Percentiles rank a stretch among this genome's conserved stretches.
Evolutionary conservation across 495 filamentous ascomycete genomes (phyloP).

Genomic region (Daldinia loculata): DNA sequence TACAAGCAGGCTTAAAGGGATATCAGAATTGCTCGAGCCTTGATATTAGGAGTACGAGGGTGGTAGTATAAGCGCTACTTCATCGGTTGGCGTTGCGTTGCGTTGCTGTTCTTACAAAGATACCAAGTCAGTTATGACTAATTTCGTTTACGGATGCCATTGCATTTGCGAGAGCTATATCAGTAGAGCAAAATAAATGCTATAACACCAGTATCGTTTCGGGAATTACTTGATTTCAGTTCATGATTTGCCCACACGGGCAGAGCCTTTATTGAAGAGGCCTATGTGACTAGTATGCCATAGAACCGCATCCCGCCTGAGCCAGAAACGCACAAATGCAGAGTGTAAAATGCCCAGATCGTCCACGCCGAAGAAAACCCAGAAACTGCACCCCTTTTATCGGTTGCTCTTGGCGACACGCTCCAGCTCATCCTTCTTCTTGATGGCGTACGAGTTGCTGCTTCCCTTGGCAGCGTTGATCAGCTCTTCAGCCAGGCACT

Average conservation of each 20-base stretch:
- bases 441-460: conserved; percentile 99
- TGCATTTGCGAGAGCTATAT: conserved; percentile 16
- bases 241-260: conserved; percentile 46
- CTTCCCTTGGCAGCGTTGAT: conserved; percentile 99
- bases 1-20: not conserved
- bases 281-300: conserved; percentile 60
- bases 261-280: conserved; percentile 53
- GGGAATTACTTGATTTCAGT: conserved; percentile 45
- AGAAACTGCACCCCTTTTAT: conserved; percentile 65
- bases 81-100: conserved; percentile 5
- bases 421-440: conserved; percentile 99
- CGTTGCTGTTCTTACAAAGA: conserved; percentile 24
- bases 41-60: not conserved
- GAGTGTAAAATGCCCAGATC: conserved; percentile 59
- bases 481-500: conserved; percentile 99
- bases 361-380: conserved; percentile 55
- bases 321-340: conserved; percentile 62
- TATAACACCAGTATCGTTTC: conserved; percentile 33
- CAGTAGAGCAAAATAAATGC: conserved; percentile 13
- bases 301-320: conserved; percentile 55
- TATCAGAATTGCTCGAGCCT: not conserved
- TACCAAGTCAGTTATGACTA: conserved; percentile 31
- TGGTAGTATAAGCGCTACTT: conserved; percentile 5
- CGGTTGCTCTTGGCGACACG: conserved; percentile 99
- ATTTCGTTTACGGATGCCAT: conserved; percentile 6